Evolutionary conservation across 2,329 filamentous ascomycete genomes (phyloP).

Genomic region (Fusarium sp.): DNA sequence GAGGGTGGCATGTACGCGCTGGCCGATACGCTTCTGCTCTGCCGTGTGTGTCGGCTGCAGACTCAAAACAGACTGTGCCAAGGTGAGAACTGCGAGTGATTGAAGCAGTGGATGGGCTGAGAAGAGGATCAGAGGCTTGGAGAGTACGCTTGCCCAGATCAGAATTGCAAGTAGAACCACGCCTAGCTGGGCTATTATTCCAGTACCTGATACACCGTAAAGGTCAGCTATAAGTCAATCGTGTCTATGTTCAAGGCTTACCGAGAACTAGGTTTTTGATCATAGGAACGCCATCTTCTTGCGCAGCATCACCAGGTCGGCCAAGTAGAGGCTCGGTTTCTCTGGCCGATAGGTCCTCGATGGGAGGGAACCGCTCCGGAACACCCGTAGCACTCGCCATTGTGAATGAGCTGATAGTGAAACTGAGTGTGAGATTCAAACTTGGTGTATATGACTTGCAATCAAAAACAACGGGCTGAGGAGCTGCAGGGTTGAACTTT

Average conservation of each 20-base stretch:
- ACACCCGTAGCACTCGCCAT: conserved; percentile 80
- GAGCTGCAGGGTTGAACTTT: not conserved
- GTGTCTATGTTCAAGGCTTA: conserved; percentile 54
- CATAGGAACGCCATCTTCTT: conserved; percentile 73
- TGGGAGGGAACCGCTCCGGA: conserved; percentile 61
- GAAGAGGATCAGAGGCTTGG: conserved; percentile 80
- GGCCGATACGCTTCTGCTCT: conserved; percentile 75
- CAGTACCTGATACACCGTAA: conserved; percentile 73
- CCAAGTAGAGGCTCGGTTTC: conserved; percentile 62
- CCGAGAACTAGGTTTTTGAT: conserved; percentile 80
- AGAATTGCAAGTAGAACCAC: conserved; percentile 79
- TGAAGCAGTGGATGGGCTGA: conserved; percentile 85
- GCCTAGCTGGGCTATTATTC: conserved; percentile 82
- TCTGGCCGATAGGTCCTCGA: conserved; percentile 44
- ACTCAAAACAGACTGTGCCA: conserved; percentile 84
- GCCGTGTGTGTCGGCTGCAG: conserved; percentile 88
- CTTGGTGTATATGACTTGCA: not conserved
- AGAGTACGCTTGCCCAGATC: conserved; percentile 83
- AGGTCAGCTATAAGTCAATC: conserved; percentile 3
- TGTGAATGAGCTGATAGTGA: not conserved
- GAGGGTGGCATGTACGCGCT: conserved; percentile 74
- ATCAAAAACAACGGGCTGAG: not conserved
- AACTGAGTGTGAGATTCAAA: not conserved
- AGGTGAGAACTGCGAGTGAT: conserved; percentile 75
- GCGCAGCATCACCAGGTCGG: conserved; percentile 77